Base-by-base conservation (phyloP, 2,329 filamentous ascomycete species). In the Ophiostoma ips region DNA sequence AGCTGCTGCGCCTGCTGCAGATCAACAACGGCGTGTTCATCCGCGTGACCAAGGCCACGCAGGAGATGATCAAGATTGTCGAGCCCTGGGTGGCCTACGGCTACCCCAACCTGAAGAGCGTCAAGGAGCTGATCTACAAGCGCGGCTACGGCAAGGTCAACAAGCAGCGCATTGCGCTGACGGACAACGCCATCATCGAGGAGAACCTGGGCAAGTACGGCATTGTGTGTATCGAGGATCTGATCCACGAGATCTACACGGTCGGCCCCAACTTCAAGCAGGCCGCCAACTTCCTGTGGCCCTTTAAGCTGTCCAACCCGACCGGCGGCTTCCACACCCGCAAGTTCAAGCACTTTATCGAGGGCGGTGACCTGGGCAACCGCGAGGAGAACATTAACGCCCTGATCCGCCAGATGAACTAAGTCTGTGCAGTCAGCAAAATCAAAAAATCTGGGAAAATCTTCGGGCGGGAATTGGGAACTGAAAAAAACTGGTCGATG, bases 1-100 rank as follows among this genome's bases (percentile, higher is more conserved):
- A 98, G 77, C 87, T 98, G 56, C 89, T 98, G 70, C 90, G 92
- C 79, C 87, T 98, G 60, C 84, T 98, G 65, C 92, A 98, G 79
- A 98, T 98, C 85, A 98, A 98, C 87, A 96, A 95, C 72, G 92
- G 90, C 72, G 87, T 95, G 72, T 98, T 98, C 76, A 78, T 98
- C 73, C 84, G 82, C 67, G 77, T 95, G 67, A 96, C 89, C 76
- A 98, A 96, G 84, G 92, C 92, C 60, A 96, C 90, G 65, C 75
- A 81, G 65, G 87, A 94, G 81, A 95, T 95, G 88, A 79, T 94
- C 67, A 94, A 92, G 78, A 81, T 96, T 60, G 87, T 98, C 69
- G 92, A 98, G 81, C 92, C 92, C 62, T 98, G 92, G 81, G 84
- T 98, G 63, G 90, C 92, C 66, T 98, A 96, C 71, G 92, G 92